Percentiles rank a stretch among this genome's conserved stretches.
phyloP scores from a whole-genome alignment of 2,329 filamentous ascomycete species.

The Peltaster fructicola region DNA sequence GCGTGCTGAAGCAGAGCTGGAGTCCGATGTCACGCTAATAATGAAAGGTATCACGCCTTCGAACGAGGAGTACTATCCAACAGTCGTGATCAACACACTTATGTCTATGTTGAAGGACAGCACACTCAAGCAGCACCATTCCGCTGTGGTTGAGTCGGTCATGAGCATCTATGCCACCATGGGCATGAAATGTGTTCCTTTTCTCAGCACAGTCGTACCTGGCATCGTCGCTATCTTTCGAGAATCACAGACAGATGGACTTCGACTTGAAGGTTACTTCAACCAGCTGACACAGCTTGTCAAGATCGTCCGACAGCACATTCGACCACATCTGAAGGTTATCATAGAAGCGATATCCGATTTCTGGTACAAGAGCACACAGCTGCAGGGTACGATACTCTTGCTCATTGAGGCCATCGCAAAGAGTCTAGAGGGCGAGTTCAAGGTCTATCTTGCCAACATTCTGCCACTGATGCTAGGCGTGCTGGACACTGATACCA shows the following conservation, averaged over 20 bases:
- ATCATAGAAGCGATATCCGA: conserved; percentile 77
- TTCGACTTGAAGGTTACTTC: conserved; percentile 73
- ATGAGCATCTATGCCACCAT: conserved; percentile 98
- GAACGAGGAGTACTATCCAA: conserved; percentile 96
- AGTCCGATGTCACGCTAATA: conserved; percentile 92
- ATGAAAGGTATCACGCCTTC: conserved; percentile 95
- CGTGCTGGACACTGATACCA: conserved; percentile 72
- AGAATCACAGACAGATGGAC: conserved; percentile 53
- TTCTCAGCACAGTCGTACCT: conserved; percentile 83
- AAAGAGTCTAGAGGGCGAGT: conserved; percentile 85
- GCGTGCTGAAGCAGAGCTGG: conserved; percentile 43
- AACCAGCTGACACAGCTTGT: conserved; percentile 89
- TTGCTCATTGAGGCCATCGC: conserved; percentile 87
- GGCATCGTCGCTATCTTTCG: conserved; percentile 83
- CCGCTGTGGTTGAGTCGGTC: conserved; percentile 86
- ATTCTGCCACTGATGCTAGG: conserved; percentile 87
- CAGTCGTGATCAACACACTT: conserved; percentile 89
- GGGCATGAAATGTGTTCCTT: conserved; percentile 87
- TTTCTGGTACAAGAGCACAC: conserved; percentile 69
- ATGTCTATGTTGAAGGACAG: conserved; percentile 82
- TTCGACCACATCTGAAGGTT: conserved; percentile 71
- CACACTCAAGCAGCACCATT: conserved; percentile 79
- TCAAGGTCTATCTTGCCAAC: conserved; percentile 85
- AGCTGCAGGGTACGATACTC: conserved; percentile 79
- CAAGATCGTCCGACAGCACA: conserved; percentile 89